Evolutionary conservation across 371 early-diverging fungal species (phyloP).

Genomic region (Syncephalastrum racemosum): DNA sequence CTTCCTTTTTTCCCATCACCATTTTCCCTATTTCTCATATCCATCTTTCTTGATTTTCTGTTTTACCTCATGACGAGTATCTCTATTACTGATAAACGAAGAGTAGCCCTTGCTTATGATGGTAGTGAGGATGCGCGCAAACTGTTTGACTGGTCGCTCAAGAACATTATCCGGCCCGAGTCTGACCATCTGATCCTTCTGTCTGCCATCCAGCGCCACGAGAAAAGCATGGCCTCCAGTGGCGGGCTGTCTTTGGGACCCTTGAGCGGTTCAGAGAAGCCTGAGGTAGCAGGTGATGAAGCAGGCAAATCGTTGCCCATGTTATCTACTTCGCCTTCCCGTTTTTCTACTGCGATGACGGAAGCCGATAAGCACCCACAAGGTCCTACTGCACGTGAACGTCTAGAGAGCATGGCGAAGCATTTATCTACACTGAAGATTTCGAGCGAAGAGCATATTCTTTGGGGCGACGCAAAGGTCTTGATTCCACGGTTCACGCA

Average conservation of each 20-base stretch:
- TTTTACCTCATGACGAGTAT: conserved; percentile 23
- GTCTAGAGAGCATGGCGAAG: conserved; percentile 32
- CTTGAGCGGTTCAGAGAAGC: background rate
- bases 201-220: conserved; percentile 35
- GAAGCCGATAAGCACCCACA: conserved; percentile 26
- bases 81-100: conserved; percentile 48
- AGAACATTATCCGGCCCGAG: conserved; percentile 43
- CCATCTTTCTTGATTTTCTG: conserved; percentile 7
- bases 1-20: no score
- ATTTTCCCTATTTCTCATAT: background rate
- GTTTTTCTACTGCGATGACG: conserved; percentile 29
- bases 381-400: conserved; percentile 29
- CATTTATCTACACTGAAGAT: conserved; percentile 28
- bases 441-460: conserved; percentile 47
- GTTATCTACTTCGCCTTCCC: conserved; percentile 18
- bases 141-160: conserved; percentile 47
- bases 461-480: conserved; percentile 46
- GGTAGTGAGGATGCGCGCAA: conserved; percentile 50
- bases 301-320: conserved; percentile 25
- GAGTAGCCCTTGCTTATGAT: conserved; percentile 52
- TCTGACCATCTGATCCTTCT: conserved; percentile 45
- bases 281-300: conserved; percentile 3
- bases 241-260: background rate
- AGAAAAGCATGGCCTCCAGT: conserved; percentile 8
- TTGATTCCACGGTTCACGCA: conserved; percentile 45